Evolutionary conservation across 768 basidiomycete species (phyloP).

Genomic region (Rhodotorula paludigena): DNA sequence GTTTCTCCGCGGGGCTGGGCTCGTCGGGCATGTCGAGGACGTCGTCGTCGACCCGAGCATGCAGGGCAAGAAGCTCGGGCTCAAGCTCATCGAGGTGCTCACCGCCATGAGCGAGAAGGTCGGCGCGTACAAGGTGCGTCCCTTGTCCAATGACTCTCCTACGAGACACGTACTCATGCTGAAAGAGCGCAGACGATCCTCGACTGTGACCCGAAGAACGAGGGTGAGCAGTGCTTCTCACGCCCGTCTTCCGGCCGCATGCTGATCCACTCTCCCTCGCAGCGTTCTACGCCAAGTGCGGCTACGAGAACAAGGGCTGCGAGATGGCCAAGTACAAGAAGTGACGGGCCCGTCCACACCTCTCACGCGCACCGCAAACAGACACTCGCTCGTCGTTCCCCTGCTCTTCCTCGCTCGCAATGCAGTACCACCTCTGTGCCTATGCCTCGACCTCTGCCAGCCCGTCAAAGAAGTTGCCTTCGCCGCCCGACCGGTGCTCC

Average conservation of each 20-base stretch:
- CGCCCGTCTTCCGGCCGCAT: too few relatives aligned
- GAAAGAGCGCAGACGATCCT: constrained; percentile 62
- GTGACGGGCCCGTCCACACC: background rate
- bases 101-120: constrained; percentile 72
- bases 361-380: background rate
- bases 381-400: background rate
- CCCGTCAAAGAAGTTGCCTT: constrained; percentile 27
- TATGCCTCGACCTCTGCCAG: constrained; percentile 15
- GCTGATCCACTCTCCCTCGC: background rate
- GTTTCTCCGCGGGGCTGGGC: constrained; percentile 78
- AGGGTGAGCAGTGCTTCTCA: constrained; percentile 64
- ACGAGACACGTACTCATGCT: background rate
- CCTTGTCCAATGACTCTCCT: background rate
- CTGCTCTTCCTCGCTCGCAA: background rate
- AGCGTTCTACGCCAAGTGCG: constrained; percentile 98
- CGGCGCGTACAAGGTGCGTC: constrained; percentile 73
- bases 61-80: constrained; percentile 88
- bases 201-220: constrained; percentile 85
- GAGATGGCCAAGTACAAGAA: constrained; percentile 65
- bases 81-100: constrained; percentile 78
- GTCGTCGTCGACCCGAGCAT: constrained; percentile 82
- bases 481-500: constrained; percentile 21
- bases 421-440: background rate
- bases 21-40: constrained; percentile 94
- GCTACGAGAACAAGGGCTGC: constrained; percentile 71